Conservation (phyloP, 2,329 filamentous ascomycete species). For the Fusarium pseudonygamai region DNA sequence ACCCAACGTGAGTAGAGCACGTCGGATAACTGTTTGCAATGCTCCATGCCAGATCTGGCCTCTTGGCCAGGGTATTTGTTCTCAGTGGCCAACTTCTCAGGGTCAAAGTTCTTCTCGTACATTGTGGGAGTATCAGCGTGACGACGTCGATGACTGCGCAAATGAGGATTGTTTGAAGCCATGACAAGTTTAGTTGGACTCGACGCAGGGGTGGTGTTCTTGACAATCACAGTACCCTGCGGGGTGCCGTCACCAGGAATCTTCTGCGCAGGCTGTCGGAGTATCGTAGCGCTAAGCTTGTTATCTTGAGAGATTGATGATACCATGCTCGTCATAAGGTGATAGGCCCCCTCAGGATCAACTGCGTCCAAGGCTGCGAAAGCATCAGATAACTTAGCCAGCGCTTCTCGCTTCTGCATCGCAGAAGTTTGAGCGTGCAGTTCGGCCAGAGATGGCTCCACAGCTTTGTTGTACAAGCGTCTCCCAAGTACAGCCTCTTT, state of each 20-base stretch:
- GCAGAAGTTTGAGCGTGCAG: conserved; percentile 80
- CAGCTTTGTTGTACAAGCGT: conserved; percentile 79
- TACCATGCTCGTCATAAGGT: conserved; percentile 81
- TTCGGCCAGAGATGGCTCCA: conserved; percentile 87
- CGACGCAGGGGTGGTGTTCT: conserved; percentile 56
- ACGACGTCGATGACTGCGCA: conserved; percentile 79
- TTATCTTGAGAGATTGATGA: conserved; percentile 76
- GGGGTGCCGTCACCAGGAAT: conserved; percentile 56
- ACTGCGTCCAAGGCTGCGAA: conserved; percentile 85
- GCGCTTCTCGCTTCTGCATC: conserved; percentile 78
- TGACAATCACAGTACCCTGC: conserved; percentile 67
- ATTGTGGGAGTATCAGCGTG: conserved; percentile 57
- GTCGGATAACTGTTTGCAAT: conserved; percentile 87
- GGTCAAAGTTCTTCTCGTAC: conserved; percentile 58
- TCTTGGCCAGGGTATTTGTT: conserved; percentile 65
- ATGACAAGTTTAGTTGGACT: conserved; percentile 75
- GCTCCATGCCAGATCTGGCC: conserved; percentile 81
- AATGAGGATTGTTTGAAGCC: conserved; percentile 84
- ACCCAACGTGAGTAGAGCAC: conserved; percentile 92
- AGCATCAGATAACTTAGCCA: conserved; percentile 84
- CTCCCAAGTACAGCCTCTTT: conserved; percentile 88
- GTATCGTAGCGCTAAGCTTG: conserved; percentile 66
- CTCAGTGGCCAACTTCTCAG: conserved; percentile 59
- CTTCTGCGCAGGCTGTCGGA: conserved; percentile 54
- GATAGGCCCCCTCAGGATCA: conserved; percentile 90